Percentiles rank a stretch among this genome's conserved stretches.
Evolutionary conservation across 2,329 filamentous ascomycete species (phyloP).

Genomic region (Aspergillus latus): DNA sequence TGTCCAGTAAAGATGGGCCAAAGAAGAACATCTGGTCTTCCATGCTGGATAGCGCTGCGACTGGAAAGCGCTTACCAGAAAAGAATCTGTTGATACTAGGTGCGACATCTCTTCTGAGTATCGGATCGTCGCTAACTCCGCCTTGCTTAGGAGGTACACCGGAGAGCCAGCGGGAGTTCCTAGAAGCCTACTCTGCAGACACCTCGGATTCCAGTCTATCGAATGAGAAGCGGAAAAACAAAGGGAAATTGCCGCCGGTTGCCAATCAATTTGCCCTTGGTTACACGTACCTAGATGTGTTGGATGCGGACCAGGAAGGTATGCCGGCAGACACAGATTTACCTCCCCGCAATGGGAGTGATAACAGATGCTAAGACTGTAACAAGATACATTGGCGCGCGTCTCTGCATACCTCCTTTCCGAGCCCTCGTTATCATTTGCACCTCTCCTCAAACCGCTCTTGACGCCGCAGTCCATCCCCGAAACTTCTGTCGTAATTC

Average conservation of each 20-base stretch:
- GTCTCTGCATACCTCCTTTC: conserved; percentile 86
- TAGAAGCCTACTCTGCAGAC: conserved; percentile 58
- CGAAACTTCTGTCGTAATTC: conserved; percentile 81
- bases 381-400: conserved; percentile 76
- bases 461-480: conserved; percentile 80
- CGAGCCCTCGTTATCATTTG: conserved; percentile 79
- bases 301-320: conserved; percentile 93
- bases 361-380: neutral
- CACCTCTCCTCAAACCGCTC: conserved; percentile 77
- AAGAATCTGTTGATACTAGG: conserved; percentile 88
- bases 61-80: conserved; percentile 83
- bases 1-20: conserved; percentile 59
- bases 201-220: conserved; percentile 42
- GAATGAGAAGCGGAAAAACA: conserved; percentile 51
- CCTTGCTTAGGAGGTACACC: conserved; percentile 67
- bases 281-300: conserved; percentile 92
- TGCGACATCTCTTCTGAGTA: conserved; percentile 43
- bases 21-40: conserved; percentile 94
- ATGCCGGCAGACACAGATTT: conserved; percentile 13
- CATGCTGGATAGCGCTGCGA: conserved; percentile 86
- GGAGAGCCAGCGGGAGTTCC: conserved; percentile 80
- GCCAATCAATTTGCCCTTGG: conserved; percentile 91
- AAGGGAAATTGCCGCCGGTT: conserved; percentile 68
- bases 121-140: conserved; percentile 20
- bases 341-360: neutral